phyloP scores from a whole-genome alignment of 1,139 yeast genomes.

The Blastobotrys niveus region DNA sequence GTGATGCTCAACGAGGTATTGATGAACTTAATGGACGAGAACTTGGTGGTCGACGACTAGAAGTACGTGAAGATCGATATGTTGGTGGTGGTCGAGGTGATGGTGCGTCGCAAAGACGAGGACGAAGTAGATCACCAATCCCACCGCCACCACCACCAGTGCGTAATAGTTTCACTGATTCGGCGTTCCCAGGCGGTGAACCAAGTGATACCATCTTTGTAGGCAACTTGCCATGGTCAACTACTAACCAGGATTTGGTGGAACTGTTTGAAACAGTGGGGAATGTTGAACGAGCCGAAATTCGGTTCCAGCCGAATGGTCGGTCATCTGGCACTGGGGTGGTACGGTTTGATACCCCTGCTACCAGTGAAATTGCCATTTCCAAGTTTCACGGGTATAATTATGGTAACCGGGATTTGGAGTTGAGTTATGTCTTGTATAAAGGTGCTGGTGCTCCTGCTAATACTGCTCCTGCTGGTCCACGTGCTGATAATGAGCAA shows the following conservation, averaged over 20 bases:
- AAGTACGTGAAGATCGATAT: constrained; percentile 44
- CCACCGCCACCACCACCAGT: constrained; percentile 9
- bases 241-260: constrained; percentile 74
- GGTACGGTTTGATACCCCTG: constrained; percentile 65
- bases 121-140: constrained; percentile 38
- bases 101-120: constrained; percentile 36
- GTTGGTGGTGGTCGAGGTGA: constrained; percentile 47
- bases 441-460: neutral
- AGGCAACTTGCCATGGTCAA: constrained; percentile 80
- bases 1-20: constrained; percentile 85
- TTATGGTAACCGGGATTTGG: constrained; percentile 76
- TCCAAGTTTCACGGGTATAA: constrained; percentile 67
- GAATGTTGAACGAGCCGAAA: constrained; percentile 67
- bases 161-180: constrained; percentile 50
- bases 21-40: constrained; percentile 91
- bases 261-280: constrained; percentile 88
- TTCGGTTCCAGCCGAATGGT: constrained; percentile 60
- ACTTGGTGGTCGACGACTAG: constrained; percentile 84
- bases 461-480: neutral
- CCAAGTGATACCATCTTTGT: constrained; percentile 62
- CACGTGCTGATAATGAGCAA: neutral
- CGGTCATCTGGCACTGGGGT: constrained; percentile 81
- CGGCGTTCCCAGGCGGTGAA: constrained; percentile 61
- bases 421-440: constrained; percentile 50
- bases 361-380: constrained; percentile 69